phyloP scores from a whole-genome alignment of 2,329 filamentous ascomycete species.

The Pseudocercospora pini-densiflorae region DNA sequence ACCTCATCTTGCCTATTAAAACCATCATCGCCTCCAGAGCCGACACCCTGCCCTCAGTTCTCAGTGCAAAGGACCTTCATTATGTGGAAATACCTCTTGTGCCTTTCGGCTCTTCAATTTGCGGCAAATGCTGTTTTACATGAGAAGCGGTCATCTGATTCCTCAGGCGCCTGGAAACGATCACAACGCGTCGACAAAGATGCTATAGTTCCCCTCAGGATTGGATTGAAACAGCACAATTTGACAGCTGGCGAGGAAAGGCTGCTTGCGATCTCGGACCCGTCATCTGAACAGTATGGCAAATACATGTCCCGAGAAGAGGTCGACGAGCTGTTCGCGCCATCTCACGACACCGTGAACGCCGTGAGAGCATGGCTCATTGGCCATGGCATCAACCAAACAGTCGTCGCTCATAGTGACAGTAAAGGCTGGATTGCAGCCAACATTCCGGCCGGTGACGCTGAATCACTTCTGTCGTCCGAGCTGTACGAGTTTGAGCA shows the following conservation, averaged over 20 bases:
- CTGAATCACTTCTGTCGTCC: conserved; percentile 45
- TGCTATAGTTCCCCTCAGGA: conserved; percentile 36
- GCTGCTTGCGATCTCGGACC: conserved; percentile 41
- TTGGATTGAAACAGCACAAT: conserved; percentile 30
- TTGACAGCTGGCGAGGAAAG: conserved; percentile 30
- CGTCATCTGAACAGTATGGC: conserved; percentile 39
- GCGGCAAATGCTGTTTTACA: conserved; percentile 19
- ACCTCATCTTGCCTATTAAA: neutral
- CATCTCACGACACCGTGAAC: conserved; percentile 38
- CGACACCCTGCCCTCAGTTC: neutral
- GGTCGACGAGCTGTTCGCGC: conserved; percentile 47
- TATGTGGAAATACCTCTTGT: neutral
- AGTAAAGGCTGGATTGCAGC: conserved; percentile 47
- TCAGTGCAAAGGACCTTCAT: no score
- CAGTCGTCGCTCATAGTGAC: conserved; percentile 38
- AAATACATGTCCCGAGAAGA: conserved; percentile 42
- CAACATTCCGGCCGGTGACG: conserved; percentile 42
- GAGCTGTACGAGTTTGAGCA: conserved; percentile 43
- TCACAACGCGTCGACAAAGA: conserved; percentile 41
- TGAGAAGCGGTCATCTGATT: conserved; percentile 15
- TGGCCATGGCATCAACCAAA: conserved; percentile 33
- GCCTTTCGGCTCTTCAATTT: neutral
- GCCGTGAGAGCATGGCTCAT: conserved; percentile 46
- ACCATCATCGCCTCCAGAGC: neutral
- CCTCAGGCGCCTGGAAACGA: conserved; percentile 38